Evolutionary conservation across 2,329 filamentous ascomycete species (phyloP).

Genomic region (Fonsecaea monophora): DNA sequence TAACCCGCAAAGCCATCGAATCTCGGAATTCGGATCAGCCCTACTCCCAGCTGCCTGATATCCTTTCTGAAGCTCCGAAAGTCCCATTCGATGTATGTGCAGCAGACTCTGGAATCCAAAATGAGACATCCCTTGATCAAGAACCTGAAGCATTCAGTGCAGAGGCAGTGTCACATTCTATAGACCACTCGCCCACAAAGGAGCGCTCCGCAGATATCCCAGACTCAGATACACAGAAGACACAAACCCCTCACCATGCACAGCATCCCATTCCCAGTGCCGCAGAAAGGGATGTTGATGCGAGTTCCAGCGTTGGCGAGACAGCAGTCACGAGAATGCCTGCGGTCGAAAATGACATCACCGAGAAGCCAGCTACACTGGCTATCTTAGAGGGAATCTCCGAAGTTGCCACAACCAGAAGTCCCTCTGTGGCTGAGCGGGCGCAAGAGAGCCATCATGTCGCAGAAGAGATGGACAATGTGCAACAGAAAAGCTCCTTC

Average conservation of each 20-base stretch:
- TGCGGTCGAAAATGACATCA: background rate
- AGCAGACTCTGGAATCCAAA: background rate
- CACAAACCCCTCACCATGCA: background rate
- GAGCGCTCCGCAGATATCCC: background rate
- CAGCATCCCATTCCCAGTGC: background rate
- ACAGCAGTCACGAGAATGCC: background rate
- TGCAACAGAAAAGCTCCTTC: background rate
- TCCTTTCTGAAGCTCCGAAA: slow-evolving; percentile 5
- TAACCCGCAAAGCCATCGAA: slow-evolving; percentile 21
- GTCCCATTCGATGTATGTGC: background rate
- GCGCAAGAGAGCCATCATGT: slow-evolving; percentile 3
- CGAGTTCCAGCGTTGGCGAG: background rate
- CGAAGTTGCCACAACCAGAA: slow-evolving; percentile 7
- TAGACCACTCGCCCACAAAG: background rate
- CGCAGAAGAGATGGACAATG: background rate
- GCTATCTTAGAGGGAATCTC: background rate
- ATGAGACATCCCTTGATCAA: background rate
- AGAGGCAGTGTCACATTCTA: background rate
- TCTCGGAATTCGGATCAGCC: background rate
- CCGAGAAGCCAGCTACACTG: background rate
- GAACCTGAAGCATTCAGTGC: background rate
- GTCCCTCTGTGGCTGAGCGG: background rate
- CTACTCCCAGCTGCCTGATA: background rate
- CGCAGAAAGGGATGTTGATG: background rate
- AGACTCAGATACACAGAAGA: background rate